Base-by-base conservation (phyloP, 192 early-diverging fungal genomes). In the Coemansia sp. region DNA sequence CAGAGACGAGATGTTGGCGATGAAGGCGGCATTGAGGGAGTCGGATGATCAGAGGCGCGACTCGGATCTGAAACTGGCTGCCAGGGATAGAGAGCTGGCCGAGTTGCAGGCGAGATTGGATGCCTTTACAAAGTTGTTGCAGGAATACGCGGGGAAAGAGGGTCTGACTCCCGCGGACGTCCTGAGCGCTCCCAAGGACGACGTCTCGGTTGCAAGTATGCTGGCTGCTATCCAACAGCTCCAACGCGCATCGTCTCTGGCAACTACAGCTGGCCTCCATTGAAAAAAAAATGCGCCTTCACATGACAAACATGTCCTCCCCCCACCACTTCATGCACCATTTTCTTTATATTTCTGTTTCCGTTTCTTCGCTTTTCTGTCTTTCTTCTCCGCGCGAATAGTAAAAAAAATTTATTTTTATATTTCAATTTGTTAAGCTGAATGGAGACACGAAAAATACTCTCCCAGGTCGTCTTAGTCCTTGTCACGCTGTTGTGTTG, bases 141-240 rank as follows among this genome's bases (percentile, higher is more conserved):
- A 80, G 61, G 83, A 80, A 69, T 74, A 82, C n/a, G 75, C 69
- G 1, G 75, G 67, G 4, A 58, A 49, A 45, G 56, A 69, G 56
- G 67, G 64, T 18, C 30, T 50, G 13, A 52, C 47, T 15, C 34
- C 68, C 0, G 60, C 53, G 10, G 74, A 60, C 3, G 69, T 66
- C 29, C 62, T 59, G 40, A 10, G 45, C 39, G 47, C 30, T 16
- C 58, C 15, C 30, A 73, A 67, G 2, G 71, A 62, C 52, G 67
- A 66, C 10, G 68, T 76, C n/a, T 76, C 75, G 4, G 80, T 77
- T 12, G 58, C 71, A 15, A 67, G 59, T 44, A 82, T 77, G 75
- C 68, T 82, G 10, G 64, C 71, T 8, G 80, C 74, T 24, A 82
- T 82, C 45, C 75, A 77, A 75, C 80, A 76, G 71, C 65, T 77